Evolutionary conservation across 768 basidiomycete species (phyloP).

Genomic region (Pleurotus sapidus): DNA sequence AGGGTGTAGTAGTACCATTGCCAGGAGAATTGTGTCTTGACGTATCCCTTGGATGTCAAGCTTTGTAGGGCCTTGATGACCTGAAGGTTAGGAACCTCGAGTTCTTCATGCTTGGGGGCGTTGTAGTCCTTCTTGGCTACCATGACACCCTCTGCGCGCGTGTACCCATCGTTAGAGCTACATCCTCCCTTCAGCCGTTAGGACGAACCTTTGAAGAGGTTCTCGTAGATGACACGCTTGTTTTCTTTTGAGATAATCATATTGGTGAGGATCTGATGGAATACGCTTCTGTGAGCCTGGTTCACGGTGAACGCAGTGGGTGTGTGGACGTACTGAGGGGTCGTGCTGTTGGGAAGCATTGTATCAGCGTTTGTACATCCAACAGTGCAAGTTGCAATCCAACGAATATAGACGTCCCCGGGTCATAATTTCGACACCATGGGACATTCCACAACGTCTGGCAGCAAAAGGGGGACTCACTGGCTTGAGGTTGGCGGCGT

Average conservation of each 20-base stretch:
- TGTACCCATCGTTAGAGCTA: background rate
- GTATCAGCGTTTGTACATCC: constrained; percentile 2
- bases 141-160: constrained; percentile 83
- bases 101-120: constrained; percentile 93
- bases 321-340: background rate
- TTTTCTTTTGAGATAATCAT: constrained; percentile 99
- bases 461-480: background rate
- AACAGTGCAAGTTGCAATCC: background rate
- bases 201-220: constrained; percentile 95
- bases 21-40: constrained; percentile 99
- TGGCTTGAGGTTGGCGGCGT: constrained; percentile 5
- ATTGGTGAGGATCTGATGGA: constrained; percentile 35
- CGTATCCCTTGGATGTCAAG: constrained; percentile 73
- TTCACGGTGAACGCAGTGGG: background rate
- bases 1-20: constrained; percentile 98
- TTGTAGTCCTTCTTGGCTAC: constrained; percentile 99
- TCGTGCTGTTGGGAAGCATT: background rate
- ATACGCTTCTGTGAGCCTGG: background rate
- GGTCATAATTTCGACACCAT: background rate
- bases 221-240: constrained; percentile 95
- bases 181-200: background rate
- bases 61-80: constrained; percentile 73
- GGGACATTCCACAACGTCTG: background rate
- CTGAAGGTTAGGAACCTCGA: constrained; percentile 67
- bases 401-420: background rate